Percentiles rank a stretch among this genome's conserved stretches.
These are phyloP conservation scores for Aspergillus coremiiformis DNA, from an alignment of 495 filamentous ascomycete species.

Conservation along the genomic window DNA sequence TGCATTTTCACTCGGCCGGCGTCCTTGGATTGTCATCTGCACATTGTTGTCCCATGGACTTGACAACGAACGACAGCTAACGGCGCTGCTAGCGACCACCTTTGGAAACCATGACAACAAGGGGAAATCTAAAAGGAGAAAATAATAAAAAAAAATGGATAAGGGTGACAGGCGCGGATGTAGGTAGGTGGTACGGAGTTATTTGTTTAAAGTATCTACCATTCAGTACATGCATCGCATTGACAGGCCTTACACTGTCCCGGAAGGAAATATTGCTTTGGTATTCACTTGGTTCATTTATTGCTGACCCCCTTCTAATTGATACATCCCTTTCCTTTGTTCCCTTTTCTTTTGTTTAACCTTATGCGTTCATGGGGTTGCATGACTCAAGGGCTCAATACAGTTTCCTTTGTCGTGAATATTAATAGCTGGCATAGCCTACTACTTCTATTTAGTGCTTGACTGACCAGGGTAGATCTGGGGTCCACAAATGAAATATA, in stretches of 20 bases:
- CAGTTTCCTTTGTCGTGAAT: constrained; percentile 2
- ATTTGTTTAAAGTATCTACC: neutral
- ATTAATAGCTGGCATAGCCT: constrained; percentile 1
- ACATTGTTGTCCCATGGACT: neutral
- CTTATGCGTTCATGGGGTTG: constrained; percentile 6
- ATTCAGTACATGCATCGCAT: neutral
- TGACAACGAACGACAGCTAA: constrained; percentile 4
- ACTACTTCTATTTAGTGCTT: neutral
- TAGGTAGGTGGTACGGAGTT: constrained; percentile 6
- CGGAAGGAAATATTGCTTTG: constrained; percentile 5
- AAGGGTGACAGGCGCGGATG: neutral
- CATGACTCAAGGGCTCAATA: constrained; percentile 13
- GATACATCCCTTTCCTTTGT: constrained; percentile 5
- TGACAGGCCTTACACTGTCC: neutral
- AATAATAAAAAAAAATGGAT: neutral
- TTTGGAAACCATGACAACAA: neutral
- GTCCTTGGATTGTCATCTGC: constrained; percentile 18
- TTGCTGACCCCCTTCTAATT: neutral
- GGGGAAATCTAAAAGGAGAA: neutral
- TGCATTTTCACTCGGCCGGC: constrained; percentile 17
- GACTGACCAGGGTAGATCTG: neutral
- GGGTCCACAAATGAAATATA: neutral
- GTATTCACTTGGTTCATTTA: constrained; percentile 6
- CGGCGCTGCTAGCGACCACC: neutral
- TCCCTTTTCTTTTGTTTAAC: neutral